phyloP scores from a whole-genome alignment of 164 flowering plant species.

The Vitis rotundifolia region DNA sequence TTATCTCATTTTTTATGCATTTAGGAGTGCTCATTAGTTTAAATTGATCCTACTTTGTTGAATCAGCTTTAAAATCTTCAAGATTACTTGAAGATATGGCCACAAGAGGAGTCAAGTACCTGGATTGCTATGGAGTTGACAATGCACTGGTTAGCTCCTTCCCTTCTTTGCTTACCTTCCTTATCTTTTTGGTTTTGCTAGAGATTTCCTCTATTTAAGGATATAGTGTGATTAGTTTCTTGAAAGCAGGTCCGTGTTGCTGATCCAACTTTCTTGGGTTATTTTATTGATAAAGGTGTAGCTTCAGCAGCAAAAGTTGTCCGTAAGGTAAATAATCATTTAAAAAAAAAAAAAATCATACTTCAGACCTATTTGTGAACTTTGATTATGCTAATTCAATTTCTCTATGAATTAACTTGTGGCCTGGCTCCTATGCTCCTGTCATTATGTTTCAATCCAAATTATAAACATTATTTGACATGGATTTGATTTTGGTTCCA shows the following conservation, averaged over 20 bases:
- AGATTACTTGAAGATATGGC: slow-evolving; percentile 93
- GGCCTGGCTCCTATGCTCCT: too few relatives aligned
- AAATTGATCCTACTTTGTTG: slow-evolving; percentile 7
- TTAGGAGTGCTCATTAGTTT: neutral
- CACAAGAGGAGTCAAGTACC: slow-evolving; percentile 70
- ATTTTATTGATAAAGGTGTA: slow-evolving; percentile 89
- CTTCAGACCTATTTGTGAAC: too few relatives aligned
- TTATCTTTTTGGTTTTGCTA: neutral
- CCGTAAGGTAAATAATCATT: slow-evolving; percentile 65
- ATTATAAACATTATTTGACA: too few relatives aligned
- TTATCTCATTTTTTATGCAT: neutral
- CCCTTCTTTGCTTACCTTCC: slow-evolving; percentile 3
- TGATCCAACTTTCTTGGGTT: slow-evolving; percentile 95
- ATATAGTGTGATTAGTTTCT: slow-evolving; percentile 6
- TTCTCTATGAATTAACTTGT: too few relatives aligned
- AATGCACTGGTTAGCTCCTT: slow-evolving; percentile 76
- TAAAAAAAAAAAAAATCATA: too few relatives aligned
- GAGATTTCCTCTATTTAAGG: slow-evolving; percentile 7
- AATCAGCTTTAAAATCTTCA: slow-evolving; percentile 77
- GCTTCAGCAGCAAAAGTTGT: slow-evolving; percentile 99
- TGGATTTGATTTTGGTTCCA: too few relatives aligned
- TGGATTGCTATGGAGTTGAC: slow-evolving; percentile 98
- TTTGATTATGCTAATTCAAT: too few relatives aligned
- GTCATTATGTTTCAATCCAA: too few relatives aligned
- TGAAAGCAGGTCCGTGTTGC: slow-evolving; percentile 89